These are phyloP conservation scores for Mucor circinelloides DNA, from an alignment of 371 early-diverging fungal species.

Conservation along the genomic window DNA sequence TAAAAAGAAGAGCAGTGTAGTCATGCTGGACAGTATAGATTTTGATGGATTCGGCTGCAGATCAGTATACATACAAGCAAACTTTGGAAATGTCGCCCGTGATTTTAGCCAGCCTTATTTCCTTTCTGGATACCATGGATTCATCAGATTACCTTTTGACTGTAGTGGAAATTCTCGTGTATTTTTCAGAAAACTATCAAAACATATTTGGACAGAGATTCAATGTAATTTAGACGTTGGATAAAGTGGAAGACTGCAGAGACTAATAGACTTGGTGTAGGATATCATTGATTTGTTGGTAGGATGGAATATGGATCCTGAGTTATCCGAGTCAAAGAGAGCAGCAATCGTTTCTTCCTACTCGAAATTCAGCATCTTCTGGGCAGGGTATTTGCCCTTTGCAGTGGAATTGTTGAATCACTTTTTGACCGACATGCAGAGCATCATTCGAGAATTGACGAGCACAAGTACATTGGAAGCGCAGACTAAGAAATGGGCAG, in stretches of 20 bases:
- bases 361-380: slow-evolving; percentile 24
- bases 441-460: slow-evolving; percentile 12
- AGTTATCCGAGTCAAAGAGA: slow-evolving; percentile 41
- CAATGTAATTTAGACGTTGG: slow-evolving; percentile 19
- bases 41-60: slow-evolving; percentile 14
- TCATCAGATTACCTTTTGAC: slow-evolving; percentile 35
- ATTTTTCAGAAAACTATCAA: slow-evolving; percentile 29
- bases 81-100: slow-evolving; percentile 28
- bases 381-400: slow-evolving; percentile 36
- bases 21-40: not conserved
- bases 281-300: slow-evolving; percentile 67
- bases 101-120: slow-evolving; percentile 30
- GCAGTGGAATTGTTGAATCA: slow-evolving; percentile 53
- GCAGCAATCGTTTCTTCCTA: slow-evolving; percentile 14
- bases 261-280: slow-evolving; percentile 25
- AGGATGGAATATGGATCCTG: slow-evolving; percentile 70
- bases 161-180: slow-evolving; percentile 26
- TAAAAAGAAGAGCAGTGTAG: not conserved
- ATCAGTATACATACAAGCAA: slow-evolving; percentile 26
- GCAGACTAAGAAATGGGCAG: slow-evolving; percentile 19
- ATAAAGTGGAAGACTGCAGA: not conserved
- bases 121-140: slow-evolving; percentile 46
- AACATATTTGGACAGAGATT: slow-evolving; percentile 37
- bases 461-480: not conserved
- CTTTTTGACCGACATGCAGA: slow-evolving; percentile 47